Evolutionary conservation across 2,329 filamentous ascomycete species (phyloP).

Genomic region (Stemphylium lycopersici): DNA sequence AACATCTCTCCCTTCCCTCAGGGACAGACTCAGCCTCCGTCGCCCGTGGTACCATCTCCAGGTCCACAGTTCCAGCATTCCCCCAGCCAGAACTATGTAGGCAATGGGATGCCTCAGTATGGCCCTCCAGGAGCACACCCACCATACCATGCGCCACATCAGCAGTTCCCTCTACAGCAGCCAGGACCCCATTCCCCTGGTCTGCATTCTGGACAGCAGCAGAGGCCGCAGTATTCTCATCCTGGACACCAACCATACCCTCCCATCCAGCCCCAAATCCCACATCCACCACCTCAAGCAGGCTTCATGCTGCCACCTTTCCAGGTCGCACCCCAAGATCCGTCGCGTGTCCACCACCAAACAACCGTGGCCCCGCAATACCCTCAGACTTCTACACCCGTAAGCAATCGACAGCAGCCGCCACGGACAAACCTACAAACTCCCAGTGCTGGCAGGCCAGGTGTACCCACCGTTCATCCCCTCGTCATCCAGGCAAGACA

Average conservation of each 20-base stretch:
- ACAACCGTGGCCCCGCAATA: conserved; percentile 32
- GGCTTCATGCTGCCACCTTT: conserved; percentile 58
- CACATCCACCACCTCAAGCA: conserved; percentile 50
- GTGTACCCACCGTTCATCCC: conserved; percentile 30
- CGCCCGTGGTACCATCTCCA: conserved; percentile 43
- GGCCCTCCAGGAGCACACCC: conserved; percentile 34
- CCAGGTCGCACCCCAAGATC: conserved; percentile 54
- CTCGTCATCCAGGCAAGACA: conserved; percentile 32
- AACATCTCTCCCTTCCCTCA: conserved; percentile 48
- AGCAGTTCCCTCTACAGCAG: conserved; percentile 33
- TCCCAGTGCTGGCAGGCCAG: conserved; percentile 20
- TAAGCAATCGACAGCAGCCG: conserved; percentile 24
- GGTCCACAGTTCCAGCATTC: conserved; percentile 42
- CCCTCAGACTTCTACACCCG: conserved; percentile 39
- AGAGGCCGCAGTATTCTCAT: conserved; percentile 41
- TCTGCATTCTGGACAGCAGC: conserved; percentile 37
- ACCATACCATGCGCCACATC: conserved; percentile 38
- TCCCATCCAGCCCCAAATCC: conserved; percentile 37
- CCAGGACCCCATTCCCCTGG: conserved; percentile 42
- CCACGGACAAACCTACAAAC: conserved; percentile 21
- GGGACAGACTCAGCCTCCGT: conserved; percentile 30
- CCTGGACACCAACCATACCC: conserved; percentile 40
- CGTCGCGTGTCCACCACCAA: conserved; percentile 46
- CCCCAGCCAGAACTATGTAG: conserved; percentile 30
- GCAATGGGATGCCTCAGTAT: conserved; percentile 35